Evolutionary conservation across 2,329 filamentous ascomycete genomes (phyloP), one percentile per base, ranked within the genome.

Genomic region (Neonectria neomacrospora): DNA sequence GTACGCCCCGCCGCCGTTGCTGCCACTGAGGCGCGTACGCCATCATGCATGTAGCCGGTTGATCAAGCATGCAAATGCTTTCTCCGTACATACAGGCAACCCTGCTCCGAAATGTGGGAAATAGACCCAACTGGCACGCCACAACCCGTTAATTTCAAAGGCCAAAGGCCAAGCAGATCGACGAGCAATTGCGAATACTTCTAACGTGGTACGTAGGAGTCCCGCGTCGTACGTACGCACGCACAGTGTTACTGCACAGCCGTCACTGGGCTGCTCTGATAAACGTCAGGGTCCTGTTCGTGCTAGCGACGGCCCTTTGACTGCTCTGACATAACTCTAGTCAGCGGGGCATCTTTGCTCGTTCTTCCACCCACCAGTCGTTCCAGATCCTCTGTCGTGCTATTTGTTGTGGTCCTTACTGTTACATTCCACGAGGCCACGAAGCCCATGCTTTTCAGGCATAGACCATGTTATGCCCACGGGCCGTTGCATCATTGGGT

Each of bases 201-300:
- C n/a, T n/a, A n/a, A n/a, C n/a, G n/a, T n/a, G n/a, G n/a, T n/a
- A n/a, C n/a, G n/a, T n/a, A n/a, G n/a, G n/a, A n/a, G 34, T 26
- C 22, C 58, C 51, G 12, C 51, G 51, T 54, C 30, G 32, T 26
- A 48, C 42, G 39, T 28, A 6, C 20, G 42, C 16, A 6, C 20
- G 42, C 16, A 9, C 28, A 44, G 11, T 44, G 26, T 62, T 50
- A 45, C 50, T 58, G 54, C 50, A 58, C 60, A 50, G 44, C 48
- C 50, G 41, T 39, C 18, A 12, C 20, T 50, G 54, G 44, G 32
- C 20, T 32, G 23, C 30, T 39, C 34, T 22, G 51, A 54, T 58
- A 23, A 54, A 22, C 41, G 42, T 50, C 42, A 63, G 54, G 60
- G 60, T 63, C 60, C 54, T 50, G 60, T 62, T 62, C 60, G 60